Base-by-base conservation (phyloP, 2,329 filamentous ascomycete species). In the Coleophoma eucalyptorum region DNA sequence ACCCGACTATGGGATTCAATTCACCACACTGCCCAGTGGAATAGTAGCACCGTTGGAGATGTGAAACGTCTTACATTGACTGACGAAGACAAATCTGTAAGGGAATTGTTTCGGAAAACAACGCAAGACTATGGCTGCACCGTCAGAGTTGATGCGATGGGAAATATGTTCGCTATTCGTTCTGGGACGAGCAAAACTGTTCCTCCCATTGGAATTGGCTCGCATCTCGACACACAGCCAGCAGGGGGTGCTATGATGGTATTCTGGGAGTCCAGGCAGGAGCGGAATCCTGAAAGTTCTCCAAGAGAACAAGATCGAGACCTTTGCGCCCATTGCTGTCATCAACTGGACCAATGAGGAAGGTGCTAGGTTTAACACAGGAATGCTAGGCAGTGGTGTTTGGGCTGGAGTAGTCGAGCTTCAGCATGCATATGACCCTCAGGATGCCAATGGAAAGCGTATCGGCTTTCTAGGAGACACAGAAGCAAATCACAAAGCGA, bases 191-290 rank as follows among this genome's bases (percentile, higher is more conserved):
- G 34, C 16, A 46, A 33, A 6, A 16, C 6, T 6, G 15, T 46
- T 3, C 7, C 43, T n/a, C 43, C 43, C 13, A 46, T 46, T 32
- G 43, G 15, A 12, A 16, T 46, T 18, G 43, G 43, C 13, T 33
- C 26, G 7, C 43, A 46, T 37, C 43, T 46, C 10, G 43, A 46
- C 19, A 46, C 43, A 5, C 43, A 46, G n/a, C 43, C 90, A 49
- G 88, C 83, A 0, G 85, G 84, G 85, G 85, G 0, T 69, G 85
- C 19, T 89, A 90, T 53, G 86, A 90, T 60, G 89, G 88, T 0
- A 89, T 92, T 20, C 67, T 93, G 0, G 89, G 89, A 5, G 77
- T 92, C 5, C 73, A 79, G 10, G 80, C 87, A 1, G 89, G 81
- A 0, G 71, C 92, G 0, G 88, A 92, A 83, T 87, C 66, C 70